These are phyloP conservation scores for Candida neerlandica DNA, from an alignment of 1,139 yeast genomes.

Conservation along the genomic window DNA sequence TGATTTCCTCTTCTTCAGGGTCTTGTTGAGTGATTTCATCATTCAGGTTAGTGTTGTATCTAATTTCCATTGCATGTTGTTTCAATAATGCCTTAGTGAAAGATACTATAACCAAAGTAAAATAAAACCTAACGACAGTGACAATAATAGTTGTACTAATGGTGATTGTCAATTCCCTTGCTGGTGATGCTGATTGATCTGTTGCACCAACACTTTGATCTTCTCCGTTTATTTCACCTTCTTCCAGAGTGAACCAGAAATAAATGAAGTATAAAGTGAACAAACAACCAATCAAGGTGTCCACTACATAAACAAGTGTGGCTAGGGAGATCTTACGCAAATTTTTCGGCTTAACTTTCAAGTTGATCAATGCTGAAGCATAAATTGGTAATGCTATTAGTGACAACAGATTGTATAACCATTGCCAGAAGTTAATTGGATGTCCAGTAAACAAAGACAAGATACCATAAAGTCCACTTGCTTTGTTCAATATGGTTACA, in stretches of 20 bases:
- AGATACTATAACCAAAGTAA: constrained; percentile 62
- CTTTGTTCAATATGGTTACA: constrained; percentile 80
- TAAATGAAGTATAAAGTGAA: constrained; percentile 75
- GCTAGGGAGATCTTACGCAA: constrained; percentile 57
- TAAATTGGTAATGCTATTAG: constrained; percentile 67
- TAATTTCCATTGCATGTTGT: constrained; percentile 29
- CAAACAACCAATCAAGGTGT: constrained; percentile 64
- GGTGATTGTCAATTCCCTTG: constrained; percentile 73
- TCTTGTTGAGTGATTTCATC: constrained; percentile 13
- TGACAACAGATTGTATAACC: constrained; percentile 76
- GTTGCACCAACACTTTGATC: constrained; percentile 21
- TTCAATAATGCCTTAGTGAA: constrained; percentile 54
- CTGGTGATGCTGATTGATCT: constrained; percentile 66
- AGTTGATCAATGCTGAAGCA: constrained; percentile 56
- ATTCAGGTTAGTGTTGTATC: constrained; percentile 21
- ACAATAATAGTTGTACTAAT: constrained; percentile 57
- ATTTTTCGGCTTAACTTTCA: constrained; percentile 33
- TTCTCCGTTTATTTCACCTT: constrained; percentile 18
- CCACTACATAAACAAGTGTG: constrained; percentile 63
- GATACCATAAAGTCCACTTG: constrained; percentile 86
- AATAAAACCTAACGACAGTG: constrained; percentile 62
- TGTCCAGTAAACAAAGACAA: constrained; percentile 88
- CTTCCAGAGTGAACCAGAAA: constrained; percentile 69
- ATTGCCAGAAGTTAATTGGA: constrained; percentile 79
- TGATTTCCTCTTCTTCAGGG: constrained; percentile 32